phyloP scores from a whole-genome alignment of 495 filamentous ascomycete species.

The Penicillium goetzii region DNA sequence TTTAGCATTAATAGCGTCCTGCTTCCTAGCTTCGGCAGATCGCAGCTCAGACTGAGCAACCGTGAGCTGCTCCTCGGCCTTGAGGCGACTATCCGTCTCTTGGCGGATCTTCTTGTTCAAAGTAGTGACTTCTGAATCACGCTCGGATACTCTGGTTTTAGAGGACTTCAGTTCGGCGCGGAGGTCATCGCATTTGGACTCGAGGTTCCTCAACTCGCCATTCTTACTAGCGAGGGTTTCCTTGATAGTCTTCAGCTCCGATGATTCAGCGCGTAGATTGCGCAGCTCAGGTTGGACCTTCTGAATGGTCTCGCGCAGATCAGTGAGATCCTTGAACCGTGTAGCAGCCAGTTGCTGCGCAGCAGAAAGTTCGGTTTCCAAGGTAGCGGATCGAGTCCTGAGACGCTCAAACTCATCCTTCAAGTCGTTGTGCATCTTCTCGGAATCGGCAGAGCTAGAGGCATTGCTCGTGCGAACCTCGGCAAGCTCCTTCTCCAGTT shows the following conservation, averaged over 20 bases:
- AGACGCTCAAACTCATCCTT: slow-evolving; percentile 74
- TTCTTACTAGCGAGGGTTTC: slow-evolving; percentile 72
- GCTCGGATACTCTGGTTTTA: slow-evolving; percentile 69
- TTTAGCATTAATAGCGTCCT: slow-evolving; percentile 69
- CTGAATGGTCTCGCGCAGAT: slow-evolving; percentile 74
- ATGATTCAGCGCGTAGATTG: slow-evolving; percentile 72
- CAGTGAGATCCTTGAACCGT: slow-evolving; percentile 85
- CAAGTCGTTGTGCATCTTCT: slow-evolving; percentile 60
- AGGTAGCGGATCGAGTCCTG: slow-evolving; percentile 64
- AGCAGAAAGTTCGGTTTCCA: slow-evolving; percentile 85
- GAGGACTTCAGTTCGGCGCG: slow-evolving; percentile 69
- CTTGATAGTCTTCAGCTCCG: slow-evolving; percentile 68
- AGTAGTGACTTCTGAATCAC: slow-evolving; percentile 73
- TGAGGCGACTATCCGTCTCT: slow-evolving; percentile 70
- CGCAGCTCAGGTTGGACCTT: slow-evolving; percentile 86
- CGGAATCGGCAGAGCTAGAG: slow-evolving; percentile 51
- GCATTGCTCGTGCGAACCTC: slow-evolving; percentile 60
- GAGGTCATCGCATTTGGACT: slow-evolving; percentile 79
- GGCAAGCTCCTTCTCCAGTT: slow-evolving; percentile 65
- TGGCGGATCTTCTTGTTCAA: slow-evolving; percentile 76
- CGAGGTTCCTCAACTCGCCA: slow-evolving; percentile 70
- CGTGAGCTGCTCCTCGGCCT: slow-evolving; percentile 75
- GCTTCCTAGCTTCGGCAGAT: slow-evolving; percentile 73
- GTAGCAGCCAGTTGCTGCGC: slow-evolving; percentile 82
- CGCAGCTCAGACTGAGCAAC: slow-evolving; percentile 74